Conservation (phyloP, 345 rosid species). For the Eucalyptus caleyi region DNA sequence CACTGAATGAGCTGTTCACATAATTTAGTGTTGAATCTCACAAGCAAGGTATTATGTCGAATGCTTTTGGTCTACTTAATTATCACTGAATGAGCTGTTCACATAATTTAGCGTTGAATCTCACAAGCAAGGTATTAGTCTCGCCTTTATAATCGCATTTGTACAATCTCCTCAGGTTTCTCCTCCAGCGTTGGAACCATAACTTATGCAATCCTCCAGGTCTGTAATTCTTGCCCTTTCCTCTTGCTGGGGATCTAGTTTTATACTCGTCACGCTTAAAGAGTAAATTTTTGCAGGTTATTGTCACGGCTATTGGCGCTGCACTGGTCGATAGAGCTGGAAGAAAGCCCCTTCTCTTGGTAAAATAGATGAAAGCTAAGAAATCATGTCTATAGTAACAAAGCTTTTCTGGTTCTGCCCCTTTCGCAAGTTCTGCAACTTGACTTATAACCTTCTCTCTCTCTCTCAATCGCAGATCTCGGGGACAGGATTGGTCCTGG, state of each 20-base stretch:
- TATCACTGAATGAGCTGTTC: not conserved
- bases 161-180: conserved; percentile 33
- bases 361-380: not conserved
- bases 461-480: conserved; percentile 37
- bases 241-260: not conserved
- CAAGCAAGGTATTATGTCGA: not conserved
- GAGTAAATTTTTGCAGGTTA: conserved; percentile 31
- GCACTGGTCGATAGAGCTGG: conserved; percentile 68
- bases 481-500: conserved; percentile 57
- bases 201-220: conserved; percentile 84
- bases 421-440: not conserved
- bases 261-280: not conserved
- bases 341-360: conserved; percentile 86
- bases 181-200: conserved; percentile 59
- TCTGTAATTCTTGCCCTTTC: not conserved
- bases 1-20: not conserved
- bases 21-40: not conserved
- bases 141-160: not conserved
- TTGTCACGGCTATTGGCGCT: conserved; percentile 55
- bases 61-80: not conserved
- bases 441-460: not conserved
- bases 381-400: not conserved
- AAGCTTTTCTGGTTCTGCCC: not conserved
- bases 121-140: not conserved
- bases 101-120: not conserved